Percentiles rank a stretch among this genome's conserved stretches.
Conservation (phyloP, 352 stramenopile species). For the Pythium utonaiense region DNA sequence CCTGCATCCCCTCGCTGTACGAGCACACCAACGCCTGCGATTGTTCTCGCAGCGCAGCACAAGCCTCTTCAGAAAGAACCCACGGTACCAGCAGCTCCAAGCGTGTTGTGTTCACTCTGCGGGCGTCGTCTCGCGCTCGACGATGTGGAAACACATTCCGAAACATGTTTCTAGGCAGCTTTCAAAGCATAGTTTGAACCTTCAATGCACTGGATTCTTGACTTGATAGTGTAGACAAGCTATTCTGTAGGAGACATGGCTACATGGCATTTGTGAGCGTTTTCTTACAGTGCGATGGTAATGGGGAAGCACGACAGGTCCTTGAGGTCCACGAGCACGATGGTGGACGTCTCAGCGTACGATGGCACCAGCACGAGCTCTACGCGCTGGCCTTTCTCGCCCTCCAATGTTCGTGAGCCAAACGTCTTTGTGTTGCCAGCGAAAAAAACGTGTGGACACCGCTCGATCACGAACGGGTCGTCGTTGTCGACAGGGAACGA, state of each 20-base stretch:
- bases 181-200: no score
- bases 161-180: slow-evolving; percentile 29
- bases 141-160: slow-evolving; percentile 35
- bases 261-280: not conserved
- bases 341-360: slow-evolving; percentile 85
- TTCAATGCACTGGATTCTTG: no score
- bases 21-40: not conserved
- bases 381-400: slow-evolving; percentile 42
- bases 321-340: slow-evolving; percentile 91
- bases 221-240: no score
- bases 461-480: slow-evolving; percentile 92
- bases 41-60: not conserved
- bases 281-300: slow-evolving; percentile 31
- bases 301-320: slow-evolving; percentile 71
- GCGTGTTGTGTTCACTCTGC: slow-evolving; percentile 40
- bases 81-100: not conserved
- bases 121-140: slow-evolving; percentile 26
- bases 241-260: not conserved
- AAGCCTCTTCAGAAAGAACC: not conserved
- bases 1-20: not conserved
- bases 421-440: slow-evolving; percentile 89
- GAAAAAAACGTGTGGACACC: slow-evolving; percentile 90
- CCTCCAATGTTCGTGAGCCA: slow-evolving; percentile 65
- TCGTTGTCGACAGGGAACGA: slow-evolving; percentile 89
- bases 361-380: slow-evolving; percentile 89